These are phyloP conservation scores for Aschersonia sp. DNA, from an alignment of 2,329 filamentous ascomycete species.

Conservation along the genomic window DNA sequence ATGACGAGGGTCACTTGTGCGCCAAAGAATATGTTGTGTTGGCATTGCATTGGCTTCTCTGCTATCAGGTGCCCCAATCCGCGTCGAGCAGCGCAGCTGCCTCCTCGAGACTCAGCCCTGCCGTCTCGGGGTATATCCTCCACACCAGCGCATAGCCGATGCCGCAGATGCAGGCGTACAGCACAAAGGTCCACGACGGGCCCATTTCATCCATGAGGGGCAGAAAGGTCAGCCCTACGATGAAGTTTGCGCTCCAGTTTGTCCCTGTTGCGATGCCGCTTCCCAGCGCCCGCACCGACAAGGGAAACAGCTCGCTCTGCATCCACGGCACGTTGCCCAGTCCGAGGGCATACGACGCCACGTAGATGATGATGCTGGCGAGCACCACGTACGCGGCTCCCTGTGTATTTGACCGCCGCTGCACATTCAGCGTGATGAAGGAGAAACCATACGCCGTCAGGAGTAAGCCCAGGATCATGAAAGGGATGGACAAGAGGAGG, in stretches of 20 bases:
- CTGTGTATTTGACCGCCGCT: conserved; percentile 7
- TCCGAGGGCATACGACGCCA: conserved; percentile 73
- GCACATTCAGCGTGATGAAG: conserved; percentile 34
- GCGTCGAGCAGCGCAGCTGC: conserved; percentile 55
- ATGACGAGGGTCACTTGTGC: background rate
- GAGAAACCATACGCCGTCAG: conserved; percentile 61
- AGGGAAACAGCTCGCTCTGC: conserved; percentile 81
- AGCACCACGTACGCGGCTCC: conserved; percentile 47
- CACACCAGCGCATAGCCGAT: conserved; percentile 55
- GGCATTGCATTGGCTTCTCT: background rate
- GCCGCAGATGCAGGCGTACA: conserved; percentile 63
- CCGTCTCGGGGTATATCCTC: conserved; percentile 75
- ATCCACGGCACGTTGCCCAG: conserved; percentile 94
- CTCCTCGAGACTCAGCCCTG: conserved; percentile 68
- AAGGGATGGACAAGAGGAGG: conserved; percentile 67
- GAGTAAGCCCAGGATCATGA: conserved; percentile 65
- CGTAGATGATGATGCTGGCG: conserved; percentile 65
- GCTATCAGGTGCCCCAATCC: conserved; percentile 52
- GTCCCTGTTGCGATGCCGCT: conserved; percentile 64
- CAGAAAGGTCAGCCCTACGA: conserved; percentile 75
- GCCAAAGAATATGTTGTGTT: background rate
- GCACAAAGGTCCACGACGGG: conserved; percentile 62
- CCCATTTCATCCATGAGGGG: conserved; percentile 69
- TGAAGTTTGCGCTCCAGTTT: conserved; percentile 78
- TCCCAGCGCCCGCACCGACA: conserved; percentile 58